A percentile compares a stretch with the other conserved stretches of the same genome.
These are phyloP conservation scores for Casuarina cunninghamiana DNA, from an alignment of 306 rosid species.

Conservation along the genomic window DNA sequence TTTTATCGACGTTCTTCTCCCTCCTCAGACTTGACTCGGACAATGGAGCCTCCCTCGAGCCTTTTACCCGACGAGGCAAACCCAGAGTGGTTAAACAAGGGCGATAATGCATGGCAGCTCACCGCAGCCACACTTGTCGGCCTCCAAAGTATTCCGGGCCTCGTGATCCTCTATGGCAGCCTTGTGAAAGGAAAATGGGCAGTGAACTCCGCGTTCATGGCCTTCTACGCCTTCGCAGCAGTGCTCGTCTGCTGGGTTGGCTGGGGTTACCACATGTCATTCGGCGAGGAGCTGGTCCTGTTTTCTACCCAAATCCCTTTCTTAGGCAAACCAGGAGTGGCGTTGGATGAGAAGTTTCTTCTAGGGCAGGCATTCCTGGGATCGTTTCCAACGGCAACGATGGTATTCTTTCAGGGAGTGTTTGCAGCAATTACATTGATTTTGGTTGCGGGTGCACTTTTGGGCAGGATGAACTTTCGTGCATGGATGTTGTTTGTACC, in stretches of 20 bases:
- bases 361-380: not conserved
- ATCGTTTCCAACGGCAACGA: constrained; percentile 36
- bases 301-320: not conserved
- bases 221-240: constrained; percentile 48
- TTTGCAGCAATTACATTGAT: constrained; percentile 54
- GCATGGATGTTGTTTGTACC: constrained; percentile 59
- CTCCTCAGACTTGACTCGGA: too few species aligned
- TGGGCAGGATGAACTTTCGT: constrained; percentile 45
- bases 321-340: constrained; percentile 29
- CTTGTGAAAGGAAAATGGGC: constrained; percentile 58
- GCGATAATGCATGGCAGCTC: constrained; percentile 52
- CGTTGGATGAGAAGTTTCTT: constrained; percentile 25
- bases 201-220: constrained; percentile 53
- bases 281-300: constrained; percentile 18
- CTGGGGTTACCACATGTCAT: constrained; percentile 45
- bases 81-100: constrained; percentile 34
- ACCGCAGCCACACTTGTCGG: constrained; percentile 46
- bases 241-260: constrained; percentile 50
- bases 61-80: constrained; percentile 19
- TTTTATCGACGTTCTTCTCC: too few species aligned
- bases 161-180: constrained; percentile 53
- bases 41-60: constrained; percentile 19
- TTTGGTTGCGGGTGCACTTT: constrained; percentile 46
- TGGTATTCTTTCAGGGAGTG: constrained; percentile 46
- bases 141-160: constrained; percentile 52